Conservation (phyloP, 441 rosid species). For the Metrosideros polymorpha region DNA sequence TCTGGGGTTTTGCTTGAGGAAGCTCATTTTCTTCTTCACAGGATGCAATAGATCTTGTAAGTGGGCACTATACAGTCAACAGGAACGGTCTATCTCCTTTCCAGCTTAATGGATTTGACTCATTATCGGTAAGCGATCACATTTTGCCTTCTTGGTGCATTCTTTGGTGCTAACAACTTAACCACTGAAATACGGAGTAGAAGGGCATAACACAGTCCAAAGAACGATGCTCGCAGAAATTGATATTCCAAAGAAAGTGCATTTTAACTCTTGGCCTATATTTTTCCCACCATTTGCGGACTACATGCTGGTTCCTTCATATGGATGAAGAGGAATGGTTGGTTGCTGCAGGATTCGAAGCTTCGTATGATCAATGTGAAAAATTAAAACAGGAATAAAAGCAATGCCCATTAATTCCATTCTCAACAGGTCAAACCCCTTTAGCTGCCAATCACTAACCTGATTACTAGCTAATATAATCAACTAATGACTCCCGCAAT, state of each 20-base stretch:
- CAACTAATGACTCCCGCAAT: neutral
- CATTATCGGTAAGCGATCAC: conserved; percentile 48
- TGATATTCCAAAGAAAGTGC: neutral
- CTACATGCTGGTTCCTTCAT: neutral
- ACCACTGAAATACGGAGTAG: neutral
- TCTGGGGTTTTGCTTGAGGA: neutral
- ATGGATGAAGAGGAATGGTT: neutral
- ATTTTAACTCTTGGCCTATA: neutral
- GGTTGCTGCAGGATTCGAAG: neutral
- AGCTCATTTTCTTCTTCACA: conserved; percentile 13
- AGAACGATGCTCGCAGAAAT: neutral
- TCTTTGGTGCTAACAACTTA: neutral
- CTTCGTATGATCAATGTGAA: neutral
- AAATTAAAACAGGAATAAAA: neutral
- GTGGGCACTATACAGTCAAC: conserved; percentile 77
- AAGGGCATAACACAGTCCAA: neutral
- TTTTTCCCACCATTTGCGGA: neutral
- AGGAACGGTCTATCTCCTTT: conserved; percentile 61
- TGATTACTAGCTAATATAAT: neutral
- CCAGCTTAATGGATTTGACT: conserved; percentile 65
- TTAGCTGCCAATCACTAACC: neutral
- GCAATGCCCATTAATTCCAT: neutral
- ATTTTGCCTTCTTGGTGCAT: neutral
- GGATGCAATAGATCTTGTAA: conserved; percentile 95
- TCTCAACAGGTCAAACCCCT: neutral